phyloP scores from a whole-genome alignment of 1,284 basidiomycete genomes.

The Crocinoboletus sp. region DNA sequence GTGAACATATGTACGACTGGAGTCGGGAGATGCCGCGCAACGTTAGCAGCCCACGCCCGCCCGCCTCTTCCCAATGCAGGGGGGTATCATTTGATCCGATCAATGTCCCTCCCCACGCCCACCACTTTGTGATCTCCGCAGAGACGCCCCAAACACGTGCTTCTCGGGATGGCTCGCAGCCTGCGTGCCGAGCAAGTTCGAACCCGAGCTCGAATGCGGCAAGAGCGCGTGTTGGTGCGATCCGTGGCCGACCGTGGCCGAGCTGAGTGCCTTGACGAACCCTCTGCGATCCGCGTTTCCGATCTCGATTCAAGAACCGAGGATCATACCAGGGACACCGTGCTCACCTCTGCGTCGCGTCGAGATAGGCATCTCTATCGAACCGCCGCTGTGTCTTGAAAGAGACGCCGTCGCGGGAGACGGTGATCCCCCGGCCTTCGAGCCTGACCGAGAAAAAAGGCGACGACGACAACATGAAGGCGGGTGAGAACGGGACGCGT shows the following conservation, averaged over 20 bases:
- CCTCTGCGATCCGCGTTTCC: conserved; percentile 14
- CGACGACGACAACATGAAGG: no score
- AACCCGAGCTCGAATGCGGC: background rate
- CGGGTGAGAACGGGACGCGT: background rate
- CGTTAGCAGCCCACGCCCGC: no score
- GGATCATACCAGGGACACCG: no score
- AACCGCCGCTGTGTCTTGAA: conserved; percentile 58
- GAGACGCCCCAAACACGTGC: conserved; percentile 3
- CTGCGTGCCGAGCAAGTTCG: background rate
- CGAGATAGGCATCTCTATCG: conserved; percentile 59
- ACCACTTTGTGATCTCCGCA: conserved; percentile 9
- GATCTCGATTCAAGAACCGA: no score
- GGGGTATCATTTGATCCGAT: no score
- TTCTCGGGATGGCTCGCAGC: background rate
- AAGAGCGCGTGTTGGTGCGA: conserved; percentile 12
- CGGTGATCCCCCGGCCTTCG: conserved; percentile 48
- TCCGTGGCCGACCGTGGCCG: conserved; percentile 21
- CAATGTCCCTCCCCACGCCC: background rate
- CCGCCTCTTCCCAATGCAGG: background rate
- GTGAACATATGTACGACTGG: no score
- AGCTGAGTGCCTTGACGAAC: conserved; percentile 22
- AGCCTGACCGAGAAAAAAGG: no score
- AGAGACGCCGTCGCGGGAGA: conserved; percentile 54
- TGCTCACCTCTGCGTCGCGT: conserved; percentile 62
- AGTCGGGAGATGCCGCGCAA: no score